Evolutionary conservation across 1,284 basidiomycete genomes (phyloP).

Genomic region (Sanghuangporus sanghuang): DNA sequence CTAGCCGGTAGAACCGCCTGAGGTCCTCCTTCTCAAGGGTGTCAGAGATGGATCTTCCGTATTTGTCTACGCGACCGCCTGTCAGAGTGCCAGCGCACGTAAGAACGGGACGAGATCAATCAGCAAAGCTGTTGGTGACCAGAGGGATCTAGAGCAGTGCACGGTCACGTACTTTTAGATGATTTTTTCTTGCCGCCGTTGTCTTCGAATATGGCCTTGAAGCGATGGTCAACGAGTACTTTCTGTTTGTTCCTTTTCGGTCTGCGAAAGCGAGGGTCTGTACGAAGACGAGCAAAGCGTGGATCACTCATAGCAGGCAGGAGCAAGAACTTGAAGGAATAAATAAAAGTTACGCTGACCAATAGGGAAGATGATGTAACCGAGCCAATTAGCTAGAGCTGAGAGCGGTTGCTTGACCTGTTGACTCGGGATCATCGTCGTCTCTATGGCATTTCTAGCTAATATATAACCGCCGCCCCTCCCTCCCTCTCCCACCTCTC

Average conservation of each 20-base stretch:
- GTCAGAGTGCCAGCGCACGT: neutral
- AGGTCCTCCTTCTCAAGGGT: constrained; percentile 72
- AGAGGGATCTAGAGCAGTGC: neutral
- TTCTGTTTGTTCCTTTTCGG: constrained; percentile 79
- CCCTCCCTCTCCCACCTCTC: constrained; percentile 16
- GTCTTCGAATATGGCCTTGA: constrained; percentile 73
- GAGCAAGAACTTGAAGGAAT: neutral
- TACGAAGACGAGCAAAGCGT: constrained; percentile 82
- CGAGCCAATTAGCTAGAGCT: neutral
- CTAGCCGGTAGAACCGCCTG: constrained; percentile 79
- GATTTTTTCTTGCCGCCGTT: constrained; percentile 27
- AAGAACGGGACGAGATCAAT: constrained; percentile 2
- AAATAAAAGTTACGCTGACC: neutral
- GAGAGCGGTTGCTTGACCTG: neutral
- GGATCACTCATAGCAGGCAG: constrained; percentile 62
- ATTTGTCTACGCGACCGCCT: constrained; percentile 82
- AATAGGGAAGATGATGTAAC: neutral
- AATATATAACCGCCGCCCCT: constrained; percentile 21
- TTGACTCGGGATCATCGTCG: too few relatives aligned
- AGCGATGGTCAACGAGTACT: constrained; percentile 91
- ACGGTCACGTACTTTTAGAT: constrained; percentile 32
- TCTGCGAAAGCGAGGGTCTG: constrained; percentile 89
- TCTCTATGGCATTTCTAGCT: constrained; percentile 3
- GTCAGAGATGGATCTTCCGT: constrained; percentile 73
- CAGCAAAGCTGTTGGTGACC: constrained; percentile 6